Evolutionary conservation across 805 yeast genomes (phyloP), one percentile per base, ranked within the genome.

Genomic region (Saturnispora sekii): DNA sequence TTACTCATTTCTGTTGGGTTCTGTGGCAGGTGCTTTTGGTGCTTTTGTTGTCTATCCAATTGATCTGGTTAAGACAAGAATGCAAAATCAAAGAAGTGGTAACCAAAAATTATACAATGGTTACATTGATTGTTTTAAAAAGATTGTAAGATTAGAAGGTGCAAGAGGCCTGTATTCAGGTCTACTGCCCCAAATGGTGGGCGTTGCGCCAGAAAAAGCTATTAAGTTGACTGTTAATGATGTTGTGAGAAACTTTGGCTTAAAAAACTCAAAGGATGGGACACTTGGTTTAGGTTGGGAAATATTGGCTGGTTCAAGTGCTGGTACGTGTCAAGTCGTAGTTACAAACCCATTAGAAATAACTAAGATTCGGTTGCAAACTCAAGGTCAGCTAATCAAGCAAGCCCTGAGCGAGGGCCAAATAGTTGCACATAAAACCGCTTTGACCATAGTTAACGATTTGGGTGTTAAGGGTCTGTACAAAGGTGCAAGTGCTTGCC

Each of bases 151-250:
- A 36, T 71, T 73, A 49, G 97, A 90, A 66, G 97, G 97, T 42
- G 57, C 83, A 40, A 68, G 71, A 54, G 97, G 97, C 8, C 73
- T 90, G 47, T 90, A 90, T 64, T 82, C 95, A 5, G 98, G 98
- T 44, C 70, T 90, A 42, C 84, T 86, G 9, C 97, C 97, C 14
- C 97, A 93, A 65, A 70, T 90, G 57, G 78, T 93, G 40, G 98
- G 98, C 53, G 97, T 90, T 42, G 97, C 97, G 0, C 98, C 98
- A 2, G 98, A 90, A 63, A 90, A 90, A 69, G 97, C 97, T 37
- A 90, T 90, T 58, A 90, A 90, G 66, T 76, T 90, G 53, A 89
- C 97, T 0, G 95, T 90, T 34, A 90, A 90, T 65, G 98, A 90
- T 61, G 68, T 84, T 46, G 80, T 88, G 47, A 76, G 97, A 56